A percentile compares a stretch with the other conserved stretches of the same genome.
phyloP scores from a whole-genome alignment of 768 basidiomycete species.

The Hortiboletus campestris region DNA sequence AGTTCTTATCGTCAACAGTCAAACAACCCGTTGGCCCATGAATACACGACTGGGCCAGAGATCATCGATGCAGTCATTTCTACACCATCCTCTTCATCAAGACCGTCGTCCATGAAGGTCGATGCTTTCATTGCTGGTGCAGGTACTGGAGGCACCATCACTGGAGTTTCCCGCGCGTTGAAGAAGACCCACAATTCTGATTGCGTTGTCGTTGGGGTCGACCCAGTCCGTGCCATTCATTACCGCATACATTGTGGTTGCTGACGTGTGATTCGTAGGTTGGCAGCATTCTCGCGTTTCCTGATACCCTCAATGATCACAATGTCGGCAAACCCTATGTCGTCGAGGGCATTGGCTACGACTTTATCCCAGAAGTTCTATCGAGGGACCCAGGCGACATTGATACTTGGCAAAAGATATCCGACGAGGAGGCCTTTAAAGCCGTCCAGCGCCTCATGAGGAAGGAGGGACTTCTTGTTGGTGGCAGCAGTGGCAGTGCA shows the following conservation, averaged over 20 bases:
- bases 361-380: constrained; percentile 87
- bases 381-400: constrained; percentile 59
- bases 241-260: background rate
- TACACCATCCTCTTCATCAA: constrained; percentile 56
- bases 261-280: constrained; percentile 43
- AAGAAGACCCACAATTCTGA: constrained; percentile 75
- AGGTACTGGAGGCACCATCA: constrained; percentile 94
- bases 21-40: constrained; percentile 91
- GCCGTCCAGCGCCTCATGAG: constrained; percentile 76
- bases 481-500: constrained; percentile 90
- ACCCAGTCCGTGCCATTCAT: constrained; percentile 62
- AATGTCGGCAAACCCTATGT: constrained; percentile 53
- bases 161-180: constrained; percentile 79
- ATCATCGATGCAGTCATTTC: constrained; percentile 77
- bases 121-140: constrained; percentile 83
- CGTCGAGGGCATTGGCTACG: constrained; percentile 97
- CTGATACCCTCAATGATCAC: constrained; percentile 58
- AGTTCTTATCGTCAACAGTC: constrained; percentile 36
- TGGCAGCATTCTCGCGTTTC: constrained; percentile 84
- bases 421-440: constrained; percentile 76
- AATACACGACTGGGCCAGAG: constrained; percentile 86
- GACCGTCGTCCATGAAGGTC: constrained; percentile 70
- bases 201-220: constrained; percentile 79
- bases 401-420: constrained; percentile 83
- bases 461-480: constrained; percentile 85